These are phyloP conservation scores for Cercophora newfieldiana DNA, from an alignment of 495 filamentous ascomycete species.

Conservation along the genomic window DNA sequence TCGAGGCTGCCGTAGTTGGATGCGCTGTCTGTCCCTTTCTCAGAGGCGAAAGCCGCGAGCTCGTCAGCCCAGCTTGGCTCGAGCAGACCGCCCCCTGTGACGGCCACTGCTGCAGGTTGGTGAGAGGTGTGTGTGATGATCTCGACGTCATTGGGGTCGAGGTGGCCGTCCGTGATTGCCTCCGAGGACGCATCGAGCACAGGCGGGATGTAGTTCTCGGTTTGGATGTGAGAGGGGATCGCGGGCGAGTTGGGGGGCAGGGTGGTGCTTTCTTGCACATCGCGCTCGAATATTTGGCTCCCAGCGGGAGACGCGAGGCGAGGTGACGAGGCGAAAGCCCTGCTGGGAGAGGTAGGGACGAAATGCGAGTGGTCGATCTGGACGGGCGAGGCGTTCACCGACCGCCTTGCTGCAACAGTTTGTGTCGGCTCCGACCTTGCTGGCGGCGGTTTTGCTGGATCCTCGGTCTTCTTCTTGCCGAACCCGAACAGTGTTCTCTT, in stretches of 20 bases:
- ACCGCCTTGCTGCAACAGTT: constrained; percentile 22
- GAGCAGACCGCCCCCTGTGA: constrained; percentile 49
- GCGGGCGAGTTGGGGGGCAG: constrained; percentile 67
- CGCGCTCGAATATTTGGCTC: constrained; percentile 91
- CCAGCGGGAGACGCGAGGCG: constrained; percentile 64
- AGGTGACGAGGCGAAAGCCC: constrained; percentile 55
- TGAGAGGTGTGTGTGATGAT: constrained; percentile 82
- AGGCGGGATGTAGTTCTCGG: constrained; percentile 88
- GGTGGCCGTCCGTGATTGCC: constrained; percentile 77
- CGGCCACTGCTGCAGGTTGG: constrained; percentile 68
- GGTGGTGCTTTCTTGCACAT: constrained; percentile 76
- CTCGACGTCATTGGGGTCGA: constrained; percentile 80
- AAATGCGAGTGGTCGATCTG: constrained; percentile 46
- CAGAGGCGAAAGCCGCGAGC: constrained; percentile 49
- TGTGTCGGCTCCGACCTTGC: constrained; percentile 27
- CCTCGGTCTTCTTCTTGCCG: constrained; percentile 64
- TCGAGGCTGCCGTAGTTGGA: constrained; percentile 74
- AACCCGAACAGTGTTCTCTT: constrained; percentile 61
- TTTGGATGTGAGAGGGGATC: constrained; percentile 84
- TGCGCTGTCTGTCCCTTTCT: constrained; percentile 51
- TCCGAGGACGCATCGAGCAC: constrained; percentile 85
- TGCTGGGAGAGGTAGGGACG: constrained; percentile 52
- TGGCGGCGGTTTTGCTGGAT: constrained; percentile 41
- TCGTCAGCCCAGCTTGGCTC: constrained; percentile 57
- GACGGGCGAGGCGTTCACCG: constrained; percentile 44